Evolutionary conservation across 1,139 yeast species (phyloP).

Genomic region (Candida sanyaensis): DNA sequence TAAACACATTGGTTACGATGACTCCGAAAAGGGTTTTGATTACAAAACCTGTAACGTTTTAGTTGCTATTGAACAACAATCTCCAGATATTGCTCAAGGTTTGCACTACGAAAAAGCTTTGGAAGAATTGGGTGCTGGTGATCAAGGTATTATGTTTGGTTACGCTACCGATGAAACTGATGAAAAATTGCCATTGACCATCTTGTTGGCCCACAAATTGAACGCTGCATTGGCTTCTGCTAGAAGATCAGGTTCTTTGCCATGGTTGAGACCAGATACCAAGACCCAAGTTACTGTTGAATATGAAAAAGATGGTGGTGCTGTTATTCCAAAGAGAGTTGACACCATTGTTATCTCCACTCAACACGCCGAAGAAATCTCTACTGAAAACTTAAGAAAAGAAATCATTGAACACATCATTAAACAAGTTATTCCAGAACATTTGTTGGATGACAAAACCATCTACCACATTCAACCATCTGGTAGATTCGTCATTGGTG

Average conservation of each 20-base stretch:
- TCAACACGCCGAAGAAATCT: constrained; percentile 94
- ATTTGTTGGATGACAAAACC: constrained; percentile 92
- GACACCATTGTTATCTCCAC: constrained; percentile 98
- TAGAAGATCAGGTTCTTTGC: constrained; percentile 91
- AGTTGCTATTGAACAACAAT: constrained; percentile 99
- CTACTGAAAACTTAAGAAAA: constrained; percentile 87
- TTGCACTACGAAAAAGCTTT: constrained; percentile 95
- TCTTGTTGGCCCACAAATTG: constrained; percentile 91
- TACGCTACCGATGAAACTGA: constrained; percentile 99
- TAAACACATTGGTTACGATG: constrained; percentile 97
- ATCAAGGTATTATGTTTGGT: constrained; percentile 99
- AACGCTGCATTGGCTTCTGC: constrained; percentile 97
- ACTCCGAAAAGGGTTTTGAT: constrained; percentile 95
- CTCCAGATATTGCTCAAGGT: constrained; percentile 99
- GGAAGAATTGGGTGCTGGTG: constrained; percentile 99
- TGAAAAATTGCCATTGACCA: constrained; percentile 94
- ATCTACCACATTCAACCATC: constrained; percentile 98
- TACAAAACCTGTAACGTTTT: constrained; percentile 98
- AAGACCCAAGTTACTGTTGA: constrained; percentile 99
- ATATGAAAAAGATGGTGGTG: constrained; percentile 91
- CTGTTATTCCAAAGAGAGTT: constrained; percentile 92
- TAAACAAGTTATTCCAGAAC: constrained; percentile 89
- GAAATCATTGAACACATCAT: constrained; percentile 78
- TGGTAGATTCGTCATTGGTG: constrained; percentile 99
- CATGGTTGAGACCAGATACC: constrained; percentile 99